Percentiles rank a stretch among this genome's conserved stretches.
phyloP scores from a whole-genome alignment of 73 alveolate species.

The Tetrahymena borealis region DNA sequence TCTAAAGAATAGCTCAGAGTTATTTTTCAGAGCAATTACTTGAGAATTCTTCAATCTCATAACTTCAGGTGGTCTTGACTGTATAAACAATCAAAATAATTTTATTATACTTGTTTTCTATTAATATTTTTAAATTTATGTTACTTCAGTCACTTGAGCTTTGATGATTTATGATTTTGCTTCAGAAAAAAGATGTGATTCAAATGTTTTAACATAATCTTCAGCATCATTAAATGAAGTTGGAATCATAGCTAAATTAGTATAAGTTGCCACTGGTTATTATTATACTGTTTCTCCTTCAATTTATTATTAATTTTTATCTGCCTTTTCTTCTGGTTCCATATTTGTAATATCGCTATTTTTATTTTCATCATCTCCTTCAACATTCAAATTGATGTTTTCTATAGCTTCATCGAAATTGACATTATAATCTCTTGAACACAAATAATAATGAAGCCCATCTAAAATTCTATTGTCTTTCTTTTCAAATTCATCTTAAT shows the following conservation, averaged over 20 bases:
- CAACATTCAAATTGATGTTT: neutral
- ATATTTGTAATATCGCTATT: neutral
- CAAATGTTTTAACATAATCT: conserved; percentile 26
- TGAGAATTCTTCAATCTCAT: conserved; percentile 6
- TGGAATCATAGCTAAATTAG: conserved; percentile 8
- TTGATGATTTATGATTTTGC: conserved; percentile 29
- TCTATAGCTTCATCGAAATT: neutral
- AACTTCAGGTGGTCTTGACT: neutral
- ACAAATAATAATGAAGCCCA: neutral
- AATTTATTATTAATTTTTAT: neutral
- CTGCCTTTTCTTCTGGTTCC: neutral
- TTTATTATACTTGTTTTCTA: neutral
- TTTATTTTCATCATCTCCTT: conserved; percentile 1
- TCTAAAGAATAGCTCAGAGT: conserved; percentile 8
- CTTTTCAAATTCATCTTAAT: neutral
- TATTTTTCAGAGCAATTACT: neutral
- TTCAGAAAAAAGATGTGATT: conserved; percentile 30
- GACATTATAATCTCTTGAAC: neutral
- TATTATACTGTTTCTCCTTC: neutral
- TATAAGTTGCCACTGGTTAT: neutral
- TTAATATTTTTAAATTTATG: neutral
- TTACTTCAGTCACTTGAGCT: conserved; percentile 30
- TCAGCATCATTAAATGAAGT: conserved; percentile 11
- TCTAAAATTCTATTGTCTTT: neutral
- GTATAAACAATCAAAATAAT: neutral